Conservation (phyloP, 805 yeast species). For the Candida peoriensis region DNA sequence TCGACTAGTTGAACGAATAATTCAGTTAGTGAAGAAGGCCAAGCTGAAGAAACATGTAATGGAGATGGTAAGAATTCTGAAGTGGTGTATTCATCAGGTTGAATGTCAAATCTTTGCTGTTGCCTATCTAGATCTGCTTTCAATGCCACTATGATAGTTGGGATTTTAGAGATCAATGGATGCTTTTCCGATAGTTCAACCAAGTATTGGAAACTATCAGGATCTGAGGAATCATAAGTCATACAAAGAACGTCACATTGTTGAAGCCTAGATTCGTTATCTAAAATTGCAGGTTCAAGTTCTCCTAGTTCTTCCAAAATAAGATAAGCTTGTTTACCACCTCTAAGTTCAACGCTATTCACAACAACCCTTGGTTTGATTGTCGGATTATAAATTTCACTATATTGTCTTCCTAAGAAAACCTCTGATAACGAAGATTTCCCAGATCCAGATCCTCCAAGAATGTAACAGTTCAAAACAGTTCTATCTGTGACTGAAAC, state of each 20-base stretch:
- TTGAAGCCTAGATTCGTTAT: slow-evolving; percentile 60
- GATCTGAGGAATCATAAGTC: slow-evolving; percentile 92
- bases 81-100: slow-evolving; percentile 83
- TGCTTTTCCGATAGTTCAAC: slow-evolving; percentile 63
- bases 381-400: slow-evolving; percentile 74
- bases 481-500: slow-evolving; percentile 75
- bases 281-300: slow-evolving; percentile 74
- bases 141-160: slow-evolving; percentile 83
- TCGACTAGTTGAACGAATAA: slow-evolving; percentile 82
- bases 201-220: slow-evolving; percentile 84
- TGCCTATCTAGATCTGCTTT: slow-evolving; percentile 96
- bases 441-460: slow-evolving; percentile 86
- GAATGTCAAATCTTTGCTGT: slow-evolving; percentile 80
- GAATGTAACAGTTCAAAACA: slow-evolving; percentile 82
- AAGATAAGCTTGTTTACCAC: slow-evolving; percentile 93
- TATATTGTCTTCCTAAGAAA: slow-evolving; percentile 69
- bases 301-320: slow-evolving; percentile 90
- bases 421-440: slow-evolving; percentile 81
- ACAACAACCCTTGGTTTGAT: slow-evolving; percentile 78
- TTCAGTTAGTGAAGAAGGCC: slow-evolving; percentile 86
- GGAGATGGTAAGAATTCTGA: slow-evolving; percentile 70
- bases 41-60: slow-evolving; percentile 80
- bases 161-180: slow-evolving; percentile 58
- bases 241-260: slow-evolving; percentile 90
- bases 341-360: slow-evolving; percentile 86